Evolutionary conservation across 306 rosid genomes (phyloP).

Genomic region (Spatholobus suberectus): DNA sequence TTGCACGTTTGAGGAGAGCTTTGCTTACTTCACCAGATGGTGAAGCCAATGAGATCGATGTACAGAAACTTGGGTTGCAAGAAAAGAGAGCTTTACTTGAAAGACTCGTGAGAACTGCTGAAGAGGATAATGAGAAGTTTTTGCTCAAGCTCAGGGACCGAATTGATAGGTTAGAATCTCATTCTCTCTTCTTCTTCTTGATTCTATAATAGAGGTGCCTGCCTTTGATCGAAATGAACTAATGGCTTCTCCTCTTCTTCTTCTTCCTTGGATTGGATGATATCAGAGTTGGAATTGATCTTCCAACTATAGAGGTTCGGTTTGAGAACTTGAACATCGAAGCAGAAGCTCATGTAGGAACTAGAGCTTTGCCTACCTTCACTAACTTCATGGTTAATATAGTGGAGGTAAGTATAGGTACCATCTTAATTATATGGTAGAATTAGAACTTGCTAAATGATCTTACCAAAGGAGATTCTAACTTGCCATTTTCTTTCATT

Average conservation of each 20-base stretch:
- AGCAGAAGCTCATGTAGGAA: constrained; percentile 78
- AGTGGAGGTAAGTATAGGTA: constrained; percentile 50
- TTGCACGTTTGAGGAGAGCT: constrained; percentile 50
- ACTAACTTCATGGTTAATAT: constrained; percentile 63
- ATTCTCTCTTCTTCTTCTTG: not conserved
- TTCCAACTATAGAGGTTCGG: constrained; percentile 81
- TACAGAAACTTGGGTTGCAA: constrained; percentile 63
- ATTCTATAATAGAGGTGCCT: not conserved
- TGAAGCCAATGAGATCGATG: constrained; percentile 62
- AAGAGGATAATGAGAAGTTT: constrained; percentile 83
- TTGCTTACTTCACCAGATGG: constrained; percentile 54
- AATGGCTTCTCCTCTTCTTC: not conserved
- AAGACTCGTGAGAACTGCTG: constrained; percentile 68
- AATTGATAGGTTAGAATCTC: constrained; percentile 62
- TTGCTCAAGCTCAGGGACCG: constrained; percentile 72
- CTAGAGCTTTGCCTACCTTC: constrained; percentile 73
- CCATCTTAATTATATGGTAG: not conserved
- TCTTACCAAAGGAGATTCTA: constrained; percentile 15
- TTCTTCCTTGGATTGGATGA: not conserved
- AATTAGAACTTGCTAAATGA: constrained; percentile 1
- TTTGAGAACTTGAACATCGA: constrained; percentile 69
- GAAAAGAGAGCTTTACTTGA: constrained; percentile 67
- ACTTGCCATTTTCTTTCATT: not conserved
- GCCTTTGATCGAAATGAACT: not conserved
- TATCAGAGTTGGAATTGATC: constrained; percentile 70